Evolutionary conservation across 345 rosid species (phyloP), one percentile per base, ranked within the genome.

Genomic region (Salix suchowensis): DNA sequence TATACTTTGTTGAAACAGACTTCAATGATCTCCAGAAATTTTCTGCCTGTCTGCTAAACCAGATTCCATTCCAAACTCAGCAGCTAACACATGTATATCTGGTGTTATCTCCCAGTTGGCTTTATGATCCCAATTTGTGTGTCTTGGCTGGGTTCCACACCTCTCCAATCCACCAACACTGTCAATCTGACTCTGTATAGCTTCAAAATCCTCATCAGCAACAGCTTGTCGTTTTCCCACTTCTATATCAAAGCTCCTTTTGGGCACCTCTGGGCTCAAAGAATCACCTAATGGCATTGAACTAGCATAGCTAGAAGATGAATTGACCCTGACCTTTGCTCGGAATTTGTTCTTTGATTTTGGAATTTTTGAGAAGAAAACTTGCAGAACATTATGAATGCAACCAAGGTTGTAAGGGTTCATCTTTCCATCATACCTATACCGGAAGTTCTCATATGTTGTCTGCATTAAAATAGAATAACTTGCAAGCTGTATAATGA

Each of bases 391-490:
- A 62, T 91, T 91, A 67, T 46, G 83, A 5, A 12, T 37, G 46
- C 83, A 87, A 26, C 96, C 96, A 42, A 44, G 82, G 79, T 89
- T 88, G 68, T 84, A 88, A 61, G 96, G 96, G 85, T 89, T 91
- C 83, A 68, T 85, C 85, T 88, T 91, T 52, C 82, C 58, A 77
- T 89, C 90, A 72, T 96, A 93, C 32, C 87, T 91, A 78, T 88
- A 89, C 61, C 95, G 86, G 77, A 91, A 91, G 64, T 90, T 91
- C 85, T 86, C 98, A 68, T 92, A 94, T 8, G 98, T 94, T 30
- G 98, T 94, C 98, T 94, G 87, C 82, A 83, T 18, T 76, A 81
- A 26, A 62, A 74, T 30, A 46, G 67, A 73, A 54, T 19, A 68
- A 39, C 37, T 37, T 34, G 40, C 13, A 68, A 12, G 16, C 46